Percentiles rank a stretch among this genome's conserved stretches.
phyloP scores from a whole-genome alignment of 768 basidiomycete genomes.

The Russula sp. region DNA sequence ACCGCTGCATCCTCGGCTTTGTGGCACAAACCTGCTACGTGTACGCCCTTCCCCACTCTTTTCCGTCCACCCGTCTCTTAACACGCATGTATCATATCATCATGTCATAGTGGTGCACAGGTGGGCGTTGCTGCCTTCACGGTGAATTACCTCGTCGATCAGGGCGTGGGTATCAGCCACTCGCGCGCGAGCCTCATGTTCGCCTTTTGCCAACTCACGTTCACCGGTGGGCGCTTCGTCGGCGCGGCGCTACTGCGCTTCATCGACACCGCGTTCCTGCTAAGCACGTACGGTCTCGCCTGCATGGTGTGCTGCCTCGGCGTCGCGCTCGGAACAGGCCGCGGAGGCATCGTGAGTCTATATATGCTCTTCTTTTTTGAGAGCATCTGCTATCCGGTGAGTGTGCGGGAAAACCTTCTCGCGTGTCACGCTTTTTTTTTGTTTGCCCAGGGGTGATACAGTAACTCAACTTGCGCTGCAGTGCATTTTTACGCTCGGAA shows the following conservation, averaged over 20 bases:
- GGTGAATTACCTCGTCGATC: conserved; percentile 63
- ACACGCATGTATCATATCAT: too few relatives aligned
- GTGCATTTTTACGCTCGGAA: conserved; percentile 59
- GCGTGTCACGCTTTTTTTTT: too few relatives aligned
- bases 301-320: conserved; percentile 48
- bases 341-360: conserved; percentile 50
- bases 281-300: conserved; percentile 43
- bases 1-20: conserved; percentile 62
- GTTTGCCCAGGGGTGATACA: too few relatives aligned
- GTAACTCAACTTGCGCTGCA: conserved; percentile 17
- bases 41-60: conserved; percentile 33
- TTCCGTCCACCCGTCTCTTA: too few relatives aligned
- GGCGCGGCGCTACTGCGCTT: conserved; percentile 53
- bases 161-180: conserved; percentile 44
- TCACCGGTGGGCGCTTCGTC: conserved; percentile 57
- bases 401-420: conserved; percentile 23
- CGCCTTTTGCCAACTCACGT: conserved; percentile 66
- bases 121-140: conserved; percentile 60
- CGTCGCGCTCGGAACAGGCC: conserved; percentile 43
- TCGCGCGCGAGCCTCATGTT: conserved; percentile 55
- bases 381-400: conserved; percentile 62
- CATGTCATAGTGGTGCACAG: conserved; percentile 52
- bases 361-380: conserved; percentile 71
- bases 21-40: conserved; percentile 64
- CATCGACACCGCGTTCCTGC: conserved; percentile 57